phyloP scores from a whole-genome alignment of 148 eudicot genomes.

The Agrostemma githago region DNA sequence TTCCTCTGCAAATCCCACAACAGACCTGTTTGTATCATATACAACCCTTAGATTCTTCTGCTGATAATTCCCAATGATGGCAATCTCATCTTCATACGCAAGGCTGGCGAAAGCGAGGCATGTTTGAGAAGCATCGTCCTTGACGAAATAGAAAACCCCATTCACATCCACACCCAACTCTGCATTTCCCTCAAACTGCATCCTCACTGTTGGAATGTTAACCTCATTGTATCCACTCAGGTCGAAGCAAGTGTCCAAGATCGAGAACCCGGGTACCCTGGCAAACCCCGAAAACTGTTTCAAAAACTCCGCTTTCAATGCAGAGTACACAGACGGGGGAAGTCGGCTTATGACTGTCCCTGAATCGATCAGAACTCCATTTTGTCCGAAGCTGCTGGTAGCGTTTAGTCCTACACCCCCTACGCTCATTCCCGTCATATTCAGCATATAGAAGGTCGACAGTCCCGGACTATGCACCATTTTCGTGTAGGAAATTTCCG shows the following conservation, averaged over 20 bases:
- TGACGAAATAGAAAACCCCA: constrained; percentile 63
- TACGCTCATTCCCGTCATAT: constrained; percentile 51
- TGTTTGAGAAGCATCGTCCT: constrained; percentile 65
- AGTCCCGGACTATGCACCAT: constrained; percentile 46
- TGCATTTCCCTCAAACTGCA: constrained; percentile 54
- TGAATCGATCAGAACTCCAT: constrained; percentile 56
- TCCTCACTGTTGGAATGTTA: constrained; percentile 43
- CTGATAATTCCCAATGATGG: constrained; percentile 82
- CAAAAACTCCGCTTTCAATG: constrained; percentile 47
- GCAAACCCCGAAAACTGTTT: constrained; percentile 62
- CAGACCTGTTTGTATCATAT: constrained; percentile 54
- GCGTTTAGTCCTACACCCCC: constrained; percentile 45
- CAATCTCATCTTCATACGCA: constrained; percentile 50
- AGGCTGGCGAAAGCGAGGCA: constrained; percentile 78
- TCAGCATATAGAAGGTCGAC: constrained; percentile 49
- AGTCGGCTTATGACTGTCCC: constrained; percentile 78
- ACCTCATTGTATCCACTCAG: constrained; percentile 57
- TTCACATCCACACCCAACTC: constrained; percentile 49
- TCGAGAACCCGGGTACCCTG: constrained; percentile 54
- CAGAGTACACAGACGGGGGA: constrained; percentile 46
- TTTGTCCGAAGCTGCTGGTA: constrained; percentile 34
- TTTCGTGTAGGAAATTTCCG: constrained; percentile 53
- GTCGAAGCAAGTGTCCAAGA: constrained; percentile 68
- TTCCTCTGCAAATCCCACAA: constrained; percentile 72
- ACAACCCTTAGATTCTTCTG: constrained; percentile 69